Evolutionary conservation across 306 rosid genomes (phyloP).

Genomic region (Cicer chorassanicum): DNA sequence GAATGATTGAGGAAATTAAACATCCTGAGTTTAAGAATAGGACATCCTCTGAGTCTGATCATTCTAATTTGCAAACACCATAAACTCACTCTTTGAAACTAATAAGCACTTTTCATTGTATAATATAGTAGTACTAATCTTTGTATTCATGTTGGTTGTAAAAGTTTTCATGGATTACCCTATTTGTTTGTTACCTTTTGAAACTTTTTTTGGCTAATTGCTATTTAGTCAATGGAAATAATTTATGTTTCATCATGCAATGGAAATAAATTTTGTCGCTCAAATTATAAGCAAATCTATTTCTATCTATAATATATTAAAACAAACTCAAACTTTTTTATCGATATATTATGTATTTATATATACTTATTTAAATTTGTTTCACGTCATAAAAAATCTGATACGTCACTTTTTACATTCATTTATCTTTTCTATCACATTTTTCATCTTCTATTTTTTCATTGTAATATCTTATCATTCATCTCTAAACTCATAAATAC

Average conservation of each 20-base stretch:
- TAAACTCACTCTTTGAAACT: conserved; percentile 29
- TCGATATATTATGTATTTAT: no score
- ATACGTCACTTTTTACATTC: no score
- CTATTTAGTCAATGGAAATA: conserved; percentile 44
- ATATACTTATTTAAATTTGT: no score
- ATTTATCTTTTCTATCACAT: no score
- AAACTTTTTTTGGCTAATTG: conserved; percentile 44
- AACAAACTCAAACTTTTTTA: background rate
- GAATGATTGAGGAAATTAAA: conserved; percentile 70
- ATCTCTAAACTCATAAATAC: no score
- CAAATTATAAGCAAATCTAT: no score
- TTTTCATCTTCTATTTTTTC: no score
- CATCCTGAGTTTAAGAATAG: conserved; percentile 58
- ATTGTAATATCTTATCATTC: no score
- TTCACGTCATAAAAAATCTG: no score
- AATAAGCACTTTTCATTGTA: conserved; percentile 47
- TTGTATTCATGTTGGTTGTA: conserved; percentile 34
- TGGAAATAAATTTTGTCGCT: conserved; percentile 27
- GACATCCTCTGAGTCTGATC: conserved; percentile 67
- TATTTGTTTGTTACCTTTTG: conserved; percentile 16
- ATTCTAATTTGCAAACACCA: conserved; percentile 61
- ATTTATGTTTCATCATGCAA: conserved; percentile 35
- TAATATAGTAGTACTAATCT: conserved; percentile 41
- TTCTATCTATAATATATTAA: conserved; percentile 9
- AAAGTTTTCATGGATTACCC: conserved; percentile 37